Base-by-base conservation (phyloP, 225 moss, liverwort and hornwort species). In the Marchantia polymorpha region DNA sequence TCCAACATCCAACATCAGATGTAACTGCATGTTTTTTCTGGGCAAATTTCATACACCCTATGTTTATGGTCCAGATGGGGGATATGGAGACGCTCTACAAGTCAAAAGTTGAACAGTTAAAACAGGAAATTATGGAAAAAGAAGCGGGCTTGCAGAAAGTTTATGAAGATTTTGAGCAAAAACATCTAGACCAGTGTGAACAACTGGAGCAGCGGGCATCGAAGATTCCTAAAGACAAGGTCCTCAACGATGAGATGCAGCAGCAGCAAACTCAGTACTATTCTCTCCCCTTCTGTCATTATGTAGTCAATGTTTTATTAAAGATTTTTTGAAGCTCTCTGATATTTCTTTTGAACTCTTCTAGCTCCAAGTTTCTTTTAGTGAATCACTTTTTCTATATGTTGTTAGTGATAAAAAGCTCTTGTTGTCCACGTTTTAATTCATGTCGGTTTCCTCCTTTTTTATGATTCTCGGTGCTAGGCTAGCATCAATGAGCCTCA, bases 21-120 rank as follows among this genome's bases (percentile, higher is more conserved):
- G 8, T 26, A 25, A 12, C 4, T 65, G 65, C 2, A 65, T 0
- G 27, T 65, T 29, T 65, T 27, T 56, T 8, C 73, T 74, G 12
- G 47, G 52, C 14, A 64, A 7, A 11, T 11, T 9, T 3, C 6
- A 47, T 69, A 19, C 4, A 60, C 13, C 11, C 81, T n/a, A 22
- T 74, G 69, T 71, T 54, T 81, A 65, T 46, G 67, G 74, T 75
- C 74, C 75, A 92, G 82, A 77, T 92, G 91, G 91, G 85, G 84
- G 92, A 96, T 56, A 82, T 94, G 87, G 90, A 93, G 78, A 79
- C 85, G 30, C 89, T 86, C 69, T 96, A 84, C 64, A 86, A 89
- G 59, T 85, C 75, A 81, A 87, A 89, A 70, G 91, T 84, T 73
- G 85, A 86, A 52, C 82, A 88, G 63, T 86, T 89, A 85, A 91